Evolutionary conservation across 73 alveolate species (phyloP).

Genomic region (Paraurostyla sp.): DNA sequence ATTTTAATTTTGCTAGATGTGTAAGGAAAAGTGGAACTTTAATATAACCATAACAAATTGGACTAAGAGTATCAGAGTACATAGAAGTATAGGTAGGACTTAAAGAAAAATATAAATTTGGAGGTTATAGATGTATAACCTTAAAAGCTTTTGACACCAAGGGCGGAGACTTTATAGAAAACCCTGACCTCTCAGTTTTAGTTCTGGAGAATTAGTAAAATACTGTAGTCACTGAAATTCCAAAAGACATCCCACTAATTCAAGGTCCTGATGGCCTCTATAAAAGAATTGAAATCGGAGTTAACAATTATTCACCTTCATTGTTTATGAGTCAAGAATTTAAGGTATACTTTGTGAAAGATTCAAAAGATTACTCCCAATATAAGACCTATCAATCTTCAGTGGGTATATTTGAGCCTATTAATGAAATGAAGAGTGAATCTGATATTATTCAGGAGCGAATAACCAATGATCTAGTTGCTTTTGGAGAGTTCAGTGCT

Average conservation of each 20-base stretch:
- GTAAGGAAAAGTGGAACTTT: slow-evolving; percentile 39
- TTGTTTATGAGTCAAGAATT: slow-evolving; percentile 24
- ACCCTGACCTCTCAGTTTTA: slow-evolving; percentile 28
- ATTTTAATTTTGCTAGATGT: slow-evolving; percentile 53
- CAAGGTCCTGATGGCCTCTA: slow-evolving; percentile 51
- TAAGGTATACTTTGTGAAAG: slow-evolving; percentile 47
- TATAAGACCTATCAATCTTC: neutral
- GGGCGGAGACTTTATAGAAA: slow-evolving; percentile 62
- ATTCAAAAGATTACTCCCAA: slow-evolving; percentile 42
- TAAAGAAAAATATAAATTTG: slow-evolving; percentile 50
- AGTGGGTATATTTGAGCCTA: neutral
- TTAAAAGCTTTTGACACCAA: slow-evolving; percentile 32
- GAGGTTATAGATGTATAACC: slow-evolving; percentile 53
- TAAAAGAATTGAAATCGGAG: slow-evolving; percentile 56
- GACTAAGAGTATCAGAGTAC: slow-evolving; percentile 2
- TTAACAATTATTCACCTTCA: slow-evolving; percentile 35
- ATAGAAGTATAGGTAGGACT: slow-evolving; percentile 30
- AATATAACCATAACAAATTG: slow-evolving; percentile 3
- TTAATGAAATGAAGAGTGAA: slow-evolving; percentile 13
- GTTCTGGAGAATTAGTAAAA: neutral
- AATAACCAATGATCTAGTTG: slow-evolving; percentile 43
- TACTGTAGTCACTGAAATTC: slow-evolving; percentile 20
- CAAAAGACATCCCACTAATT: neutral
- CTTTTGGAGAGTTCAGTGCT: slow-evolving; percentile 54
- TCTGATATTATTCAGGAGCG: slow-evolving; percentile 21